These are phyloP conservation scores for Hibiscus mutabilis DNA, from an alignment of 345 rosid species.

Conservation along the genomic window DNA sequence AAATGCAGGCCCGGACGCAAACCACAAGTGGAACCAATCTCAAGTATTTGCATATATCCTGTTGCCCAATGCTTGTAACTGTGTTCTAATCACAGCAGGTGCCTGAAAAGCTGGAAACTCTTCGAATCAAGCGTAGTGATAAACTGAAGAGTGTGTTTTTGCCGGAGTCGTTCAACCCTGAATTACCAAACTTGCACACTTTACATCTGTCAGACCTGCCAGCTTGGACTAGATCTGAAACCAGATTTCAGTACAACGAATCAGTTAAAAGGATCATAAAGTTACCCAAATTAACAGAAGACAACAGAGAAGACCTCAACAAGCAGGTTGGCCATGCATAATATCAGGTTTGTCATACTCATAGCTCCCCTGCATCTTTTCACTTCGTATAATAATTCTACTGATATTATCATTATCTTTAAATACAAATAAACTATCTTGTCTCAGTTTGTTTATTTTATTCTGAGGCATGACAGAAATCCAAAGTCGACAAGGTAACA, in stretches of 20 bases:
- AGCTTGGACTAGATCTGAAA: slow-evolving; percentile 6
- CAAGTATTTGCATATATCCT: slow-evolving; percentile 29
- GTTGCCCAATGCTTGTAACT: slow-evolving; percentile 33
- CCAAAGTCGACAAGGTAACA: background rate
- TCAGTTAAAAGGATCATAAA: too few relatives aligned
- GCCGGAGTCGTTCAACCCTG: background rate
- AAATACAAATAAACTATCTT: background rate
- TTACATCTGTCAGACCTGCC: slow-evolving; percentile 38
- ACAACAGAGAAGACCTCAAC: background rate
- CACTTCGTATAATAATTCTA: background rate
- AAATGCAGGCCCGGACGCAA: background rate
- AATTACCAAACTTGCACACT: slow-evolving; percentile 16
- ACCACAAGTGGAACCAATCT: slow-evolving; percentile 21
- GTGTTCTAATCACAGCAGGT: slow-evolving; percentile 21
- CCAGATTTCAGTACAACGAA: slow-evolving; percentile 13
- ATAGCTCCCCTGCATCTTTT: background rate
- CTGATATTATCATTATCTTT: background rate
- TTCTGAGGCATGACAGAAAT: background rate
- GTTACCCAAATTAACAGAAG: background rate
- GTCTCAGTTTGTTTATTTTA: background rate
- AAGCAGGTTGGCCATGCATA: background rate
- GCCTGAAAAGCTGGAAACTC: slow-evolving; percentile 27
- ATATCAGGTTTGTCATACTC: background rate
- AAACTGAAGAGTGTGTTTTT: slow-evolving; percentile 23
- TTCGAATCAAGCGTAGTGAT: slow-evolving; percentile 36